Evolutionary conservation across 306 rosid genomes (phyloP), one percentile per base, ranked within the genome.

Genomic region (Comarum palustre): DNA sequence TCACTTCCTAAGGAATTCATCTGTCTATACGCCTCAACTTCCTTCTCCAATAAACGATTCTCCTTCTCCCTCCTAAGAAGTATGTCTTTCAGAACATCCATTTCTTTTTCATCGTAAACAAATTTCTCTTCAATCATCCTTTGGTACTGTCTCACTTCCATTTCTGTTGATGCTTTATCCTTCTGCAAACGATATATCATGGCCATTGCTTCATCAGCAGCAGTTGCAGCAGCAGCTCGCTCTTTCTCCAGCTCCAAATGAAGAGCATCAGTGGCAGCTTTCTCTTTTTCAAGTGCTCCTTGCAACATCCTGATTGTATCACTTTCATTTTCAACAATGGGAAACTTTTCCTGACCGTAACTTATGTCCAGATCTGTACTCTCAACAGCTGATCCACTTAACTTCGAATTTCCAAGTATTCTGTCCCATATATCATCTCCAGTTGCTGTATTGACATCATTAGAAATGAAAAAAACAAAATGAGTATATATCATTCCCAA

Each of bases 121-220:
- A 81, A 82, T 66, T 75, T 83, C 77, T 95, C 99, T 72, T 95
- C 99, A 29, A 92, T 84, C 77, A 87, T 78, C 75, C 99, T 90
- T 46, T 83, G 85, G 71, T 83, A 88, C 63, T 92, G 99, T 76
- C 84, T 78, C 41, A 84, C 83, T 72, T 95, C 96, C 80, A 90
- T 79, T 85, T 88, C 96, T 74, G 85, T 77, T 3, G 80, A 79
- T 3, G 97, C 92, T 82, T 90, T 95, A 65, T 90, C 90, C 64
- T 84, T 89, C 72, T 95, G 96, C 79, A 95, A 83, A 54, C 97
- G 96, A 1, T 69, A 81, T 78, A 95, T 90, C 99, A 88, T 91
- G 36, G 97, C 93, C 92, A 95, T 87, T n/a, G 97, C 89, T 86
- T 95, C 97, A 57, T 95, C 97, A 2, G 97, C 96, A 46, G 99